Percentiles rank a stretch among this genome's conserved stretches.
Evolutionary conservation across 2,329 filamentous ascomycete genomes (phyloP).

Genomic region (Trichoderma breve): DNA sequence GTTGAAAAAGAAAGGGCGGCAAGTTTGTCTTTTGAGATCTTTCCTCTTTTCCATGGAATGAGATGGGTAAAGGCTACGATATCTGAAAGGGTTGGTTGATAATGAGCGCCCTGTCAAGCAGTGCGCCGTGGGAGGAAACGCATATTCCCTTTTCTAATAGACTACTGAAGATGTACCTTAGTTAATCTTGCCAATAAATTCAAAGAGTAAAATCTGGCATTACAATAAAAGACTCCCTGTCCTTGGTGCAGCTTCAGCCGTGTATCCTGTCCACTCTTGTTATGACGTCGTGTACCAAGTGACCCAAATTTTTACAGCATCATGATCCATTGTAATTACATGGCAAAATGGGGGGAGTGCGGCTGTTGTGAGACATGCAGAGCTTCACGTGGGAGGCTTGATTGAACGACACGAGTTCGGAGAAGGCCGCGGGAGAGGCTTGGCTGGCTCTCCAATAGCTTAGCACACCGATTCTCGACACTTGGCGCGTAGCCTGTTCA

Average conservation of each 20-base stretch:
- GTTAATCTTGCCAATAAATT: neutral
- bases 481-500: neutral
- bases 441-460: neutral
- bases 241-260: neutral
- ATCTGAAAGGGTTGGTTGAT: neutral
- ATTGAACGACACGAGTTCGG: neutral
- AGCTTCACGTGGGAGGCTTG: conserved; percentile 12
- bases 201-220: neutral
- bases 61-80: neutral
- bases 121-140: neutral
- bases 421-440: neutral
- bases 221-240: neutral
- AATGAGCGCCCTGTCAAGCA: neutral
- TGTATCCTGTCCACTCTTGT: neutral
- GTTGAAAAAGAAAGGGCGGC: neutral
- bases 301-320: neutral
- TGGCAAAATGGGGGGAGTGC: neutral
- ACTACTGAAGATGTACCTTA: neutral
- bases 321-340: neutral
- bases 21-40: neutral
- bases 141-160: neutral
- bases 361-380: conserved; percentile 12
- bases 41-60: neutral
- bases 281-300: neutral
- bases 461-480: neutral